Base-by-base conservation (phyloP, 179 eudicot genomes). In the Corrigiola litoralis region DNA sequence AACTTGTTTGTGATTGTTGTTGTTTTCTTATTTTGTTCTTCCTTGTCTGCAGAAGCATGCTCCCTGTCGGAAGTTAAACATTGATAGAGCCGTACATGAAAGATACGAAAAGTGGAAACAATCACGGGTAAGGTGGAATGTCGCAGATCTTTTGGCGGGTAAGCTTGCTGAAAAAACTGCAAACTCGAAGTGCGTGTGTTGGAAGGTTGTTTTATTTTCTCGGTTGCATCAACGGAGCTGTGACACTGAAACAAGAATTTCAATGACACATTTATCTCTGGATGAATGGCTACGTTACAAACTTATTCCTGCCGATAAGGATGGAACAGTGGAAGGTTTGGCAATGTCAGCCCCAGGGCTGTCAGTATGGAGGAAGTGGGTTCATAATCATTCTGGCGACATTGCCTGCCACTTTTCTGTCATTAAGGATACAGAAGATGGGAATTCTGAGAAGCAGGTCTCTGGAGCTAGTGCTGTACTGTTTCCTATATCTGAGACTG, bases 311-410 rank as follows among this genome's bases (percentile, higher is more conserved):
- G 44, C 67, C 11, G 25, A 56, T 6, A 66, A 59, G 67, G 79
- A 78, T 47, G 72, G 61, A 53, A 41, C 66, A 46, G 69, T 42
- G 52, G 75, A 72, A 27, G 80, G 80, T 66, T 67, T 90, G 65
- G 66, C 81, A 53, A 44, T 80, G 61, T 90, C 96, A 37, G 88
- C 83, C 32, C 77, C 87, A 38, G 85, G 84, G 61, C 62, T 94
- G 63, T 81, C 96, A 50, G 82, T 94, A 61, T 94, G 99, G 99
- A 94, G 75, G 65, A 88, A 80, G 66, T 90, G 91, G 96, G 55
- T 71, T 48, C 50, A 60, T 55, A 61, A 55, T 72, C 70, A 75
- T 33, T 76, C 79, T 42, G 75, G 62, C 58, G 63, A 41, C 37
- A 34, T 42, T 27, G 66, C 78, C 49, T 89, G 92, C 65, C 86